These are phyloP conservation scores for Candida michaelii DNA, from an alignment of 805 yeast species.

Conservation along the genomic window DNA sequence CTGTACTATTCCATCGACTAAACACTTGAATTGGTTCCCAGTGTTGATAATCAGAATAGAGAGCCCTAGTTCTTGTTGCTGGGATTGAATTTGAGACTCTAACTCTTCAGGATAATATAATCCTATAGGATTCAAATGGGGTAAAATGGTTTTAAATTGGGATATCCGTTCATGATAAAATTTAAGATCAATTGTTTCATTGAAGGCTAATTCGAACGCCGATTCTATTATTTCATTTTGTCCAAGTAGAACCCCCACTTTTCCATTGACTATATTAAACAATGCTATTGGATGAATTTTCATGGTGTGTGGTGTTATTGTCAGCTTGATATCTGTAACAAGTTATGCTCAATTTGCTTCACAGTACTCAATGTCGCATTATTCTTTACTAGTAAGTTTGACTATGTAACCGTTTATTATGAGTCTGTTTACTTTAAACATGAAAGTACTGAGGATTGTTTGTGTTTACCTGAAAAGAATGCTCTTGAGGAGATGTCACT, in stretches of 20 bases:
- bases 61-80: slow-evolving; percentile 5
- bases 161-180: slow-evolving; percentile 25
- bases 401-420: too few relatives aligned
- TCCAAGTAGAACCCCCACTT: slow-evolving; percentile 11
- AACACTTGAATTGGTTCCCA: slow-evolving; percentile 6
- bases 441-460: too few relatives aligned
- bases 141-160: slow-evolving; percentile 29
- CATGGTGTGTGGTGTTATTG: background rate
- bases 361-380: background rate
- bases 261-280: slow-evolving; percentile 27
- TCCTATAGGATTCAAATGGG: slow-evolving; percentile 29
- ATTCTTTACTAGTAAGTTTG: background rate
- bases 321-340: too few relatives aligned
- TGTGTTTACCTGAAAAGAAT: too few relatives aligned
- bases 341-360: too few relatives aligned
- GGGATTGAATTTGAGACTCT: background rate
- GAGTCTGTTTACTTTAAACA: too few relatives aligned
- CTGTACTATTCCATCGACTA: slow-evolving; percentile 6
- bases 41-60: background rate
- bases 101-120: slow-evolving; percentile 23
- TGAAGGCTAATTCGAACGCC: slow-evolving; percentile 29
- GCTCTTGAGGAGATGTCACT: too few relatives aligned
- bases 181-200: slow-evolving; percentile 20
- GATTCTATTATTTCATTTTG: slow-evolving; percentile 12
- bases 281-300: slow-evolving; percentile 27